Base-by-base conservation (phyloP, 495 filamentous ascomycete genomes). In the Penicillium desertorum region DNA sequence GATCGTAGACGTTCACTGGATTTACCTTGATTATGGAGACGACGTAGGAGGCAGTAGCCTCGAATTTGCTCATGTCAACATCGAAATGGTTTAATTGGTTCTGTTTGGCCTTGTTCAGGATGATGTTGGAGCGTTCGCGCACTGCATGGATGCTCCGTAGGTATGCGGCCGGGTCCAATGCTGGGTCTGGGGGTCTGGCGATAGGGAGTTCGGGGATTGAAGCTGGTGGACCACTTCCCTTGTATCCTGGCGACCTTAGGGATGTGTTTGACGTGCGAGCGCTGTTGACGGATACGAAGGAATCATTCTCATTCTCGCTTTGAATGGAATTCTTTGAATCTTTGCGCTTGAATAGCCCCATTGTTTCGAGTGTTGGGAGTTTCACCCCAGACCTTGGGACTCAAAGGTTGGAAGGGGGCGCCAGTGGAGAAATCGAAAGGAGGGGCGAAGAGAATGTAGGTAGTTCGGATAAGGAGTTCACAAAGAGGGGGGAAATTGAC, bases 1-100 rank as follows among this genome's bases (percentile, higher is more conserved):
- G 52, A 19, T 36, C 16, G 5, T 37, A 14, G 11, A 34, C 16
- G 12, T 32, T 3, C 11, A 6, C 42, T 3, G 42, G 22, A 5
- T 54, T 64, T 63, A 92, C 94, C 89, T 97, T 98, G 77, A 98
- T 97, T 56, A 98, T 96, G 17, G 90, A 89, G 27, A 95, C 88
- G 9, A 98, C 88, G 69, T 96, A 98, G n/a, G 81, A 84, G 4
- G 91, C 92, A 1, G 93, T 93, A 56, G 92, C 91, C 32, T 80
- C 70, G 66, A 97, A 96, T 71, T 95, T 96, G 73, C 71, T 72
- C 81, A 92, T 84, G 66, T 98, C 92, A 11, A 98, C 93, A 54
- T 88, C 86, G 68, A 98, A 98, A 74, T 98, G 94, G 57, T 81
- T 83, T 53, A 98, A 80, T 57, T 88, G 76, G 60, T 97, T 91